A percentile compares a stretch with the other conserved stretches of the same genome.
Evolutionary conservation across 148 eudicot genomes (phyloP).

Genomic region (Amaranthus palmeri): DNA sequence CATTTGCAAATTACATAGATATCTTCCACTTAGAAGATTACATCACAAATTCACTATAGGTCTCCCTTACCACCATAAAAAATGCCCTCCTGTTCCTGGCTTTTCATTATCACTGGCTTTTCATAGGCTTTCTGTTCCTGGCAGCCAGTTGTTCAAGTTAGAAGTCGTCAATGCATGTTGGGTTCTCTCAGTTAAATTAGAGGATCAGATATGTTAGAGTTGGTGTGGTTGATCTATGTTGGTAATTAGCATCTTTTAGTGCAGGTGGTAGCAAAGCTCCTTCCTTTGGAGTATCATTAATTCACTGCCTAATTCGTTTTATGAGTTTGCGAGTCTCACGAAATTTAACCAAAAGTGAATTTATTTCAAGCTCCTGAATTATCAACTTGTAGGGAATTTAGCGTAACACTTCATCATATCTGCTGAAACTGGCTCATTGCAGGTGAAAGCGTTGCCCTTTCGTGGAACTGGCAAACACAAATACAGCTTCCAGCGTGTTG

Average conservation of each 20-base stretch:
- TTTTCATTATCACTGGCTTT: not conserved
- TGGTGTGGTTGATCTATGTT: not conserved
- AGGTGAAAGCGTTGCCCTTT: slow-evolving; percentile 68
- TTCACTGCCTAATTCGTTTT: no score
- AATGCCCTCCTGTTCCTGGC: not conserved
- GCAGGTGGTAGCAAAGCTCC: not conserved
- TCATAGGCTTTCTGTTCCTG: not conserved
- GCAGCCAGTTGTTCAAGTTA: not conserved
- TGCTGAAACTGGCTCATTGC: slow-evolving; percentile 18
- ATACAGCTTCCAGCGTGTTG: slow-evolving; percentile 88
- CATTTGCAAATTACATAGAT: not conserved
- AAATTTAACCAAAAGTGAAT: no score
- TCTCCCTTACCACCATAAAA: not conserved
- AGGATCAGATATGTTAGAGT: not conserved
- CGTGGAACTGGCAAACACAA: slow-evolving; percentile 94
- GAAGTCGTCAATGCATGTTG: not conserved
- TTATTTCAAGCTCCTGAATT: no score
- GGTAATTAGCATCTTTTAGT: not conserved
- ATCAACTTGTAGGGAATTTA: no score
- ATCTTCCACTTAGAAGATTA: not conserved
- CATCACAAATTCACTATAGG: not conserved
- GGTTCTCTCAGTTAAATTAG: not conserved
- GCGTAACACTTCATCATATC: not conserved
- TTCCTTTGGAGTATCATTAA: not conserved
- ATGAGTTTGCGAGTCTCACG: no score